Conservation (phyloP, 2,329 filamentous ascomycete species). For the Parascedosporium putredinis region DNA sequence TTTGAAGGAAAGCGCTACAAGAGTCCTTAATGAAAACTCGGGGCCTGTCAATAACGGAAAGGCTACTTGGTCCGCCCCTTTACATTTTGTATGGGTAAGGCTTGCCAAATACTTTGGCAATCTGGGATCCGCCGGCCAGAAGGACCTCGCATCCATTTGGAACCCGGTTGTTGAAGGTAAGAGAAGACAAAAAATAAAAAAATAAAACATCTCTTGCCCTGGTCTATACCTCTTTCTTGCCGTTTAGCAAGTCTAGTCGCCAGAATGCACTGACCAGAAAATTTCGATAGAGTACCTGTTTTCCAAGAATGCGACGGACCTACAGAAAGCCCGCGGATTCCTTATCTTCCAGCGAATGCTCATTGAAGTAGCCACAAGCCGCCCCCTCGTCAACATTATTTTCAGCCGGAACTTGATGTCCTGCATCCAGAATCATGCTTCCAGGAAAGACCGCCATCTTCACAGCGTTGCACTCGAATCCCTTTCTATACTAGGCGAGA, state of each 20-base stretch:
- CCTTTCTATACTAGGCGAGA: constrained; percentile 56
- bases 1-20: constrained; percentile 56
- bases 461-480: constrained; percentile 69
- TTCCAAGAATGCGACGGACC: constrained; percentile 67
- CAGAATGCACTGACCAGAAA: neutral
- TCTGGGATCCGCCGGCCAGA: constrained; percentile 23
- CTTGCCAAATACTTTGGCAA: constrained; percentile 48
- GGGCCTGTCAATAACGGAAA: constrained; percentile 41
- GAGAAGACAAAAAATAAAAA: too few relatives aligned
- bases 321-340: constrained; percentile 87
- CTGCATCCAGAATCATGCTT: constrained; percentile 72
- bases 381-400: constrained; percentile 40
- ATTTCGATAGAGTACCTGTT: constrained; percentile 62
- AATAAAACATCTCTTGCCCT: too few relatives aligned
- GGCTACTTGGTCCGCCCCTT: constrained; percentile 65
- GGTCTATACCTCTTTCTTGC: too few relatives aligned
- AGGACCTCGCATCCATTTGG: constrained; percentile 70
- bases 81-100: constrained; percentile 81
- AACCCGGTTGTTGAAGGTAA: constrained; percentile 73
- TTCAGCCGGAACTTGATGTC: constrained; percentile 78
- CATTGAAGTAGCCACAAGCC: constrained; percentile 35
- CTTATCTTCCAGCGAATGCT: constrained; percentile 73
- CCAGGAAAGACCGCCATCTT: constrained; percentile 65
- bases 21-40: constrained; percentile 28
- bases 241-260: too few relatives aligned